A percentile compares a stretch with the other conserved stretches of the same genome.
These are phyloP conservation scores for Crucibulum laeve DNA, from an alignment of 768 basidiomycete genomes.

Conservation along the genomic window DNA sequence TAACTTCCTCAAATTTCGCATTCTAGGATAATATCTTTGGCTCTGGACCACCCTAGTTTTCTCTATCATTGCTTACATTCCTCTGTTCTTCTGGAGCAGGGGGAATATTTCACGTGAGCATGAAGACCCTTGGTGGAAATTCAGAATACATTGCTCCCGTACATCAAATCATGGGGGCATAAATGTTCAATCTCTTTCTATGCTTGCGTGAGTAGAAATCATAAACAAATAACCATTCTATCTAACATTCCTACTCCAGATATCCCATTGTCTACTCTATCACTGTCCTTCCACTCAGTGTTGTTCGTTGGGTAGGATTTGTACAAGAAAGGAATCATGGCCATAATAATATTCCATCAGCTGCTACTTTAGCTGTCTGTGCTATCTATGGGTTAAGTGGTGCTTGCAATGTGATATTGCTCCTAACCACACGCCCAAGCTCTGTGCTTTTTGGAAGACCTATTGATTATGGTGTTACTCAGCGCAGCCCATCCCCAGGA, in stretches of 20 bases:
- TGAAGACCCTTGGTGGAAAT: slow-evolving; percentile 27
- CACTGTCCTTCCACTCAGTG: slow-evolving; percentile 31
- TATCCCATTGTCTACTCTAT: slow-evolving; percentile 36
- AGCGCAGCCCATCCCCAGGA: too few species aligned
- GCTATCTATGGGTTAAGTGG: slow-evolving; percentile 34
- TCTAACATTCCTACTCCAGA: slow-evolving; percentile 14
- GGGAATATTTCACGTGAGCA: slow-evolving; percentile 19
- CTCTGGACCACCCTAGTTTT: slow-evolving; percentile 18
- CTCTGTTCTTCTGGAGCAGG: slow-evolving; percentile 16
- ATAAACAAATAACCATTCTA: not conserved
- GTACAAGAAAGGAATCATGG: slow-evolving; percentile 9
- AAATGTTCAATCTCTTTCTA: slow-evolving; percentile 16
- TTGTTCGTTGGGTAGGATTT: slow-evolving; percentile 35
- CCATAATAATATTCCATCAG: slow-evolving; percentile 13
- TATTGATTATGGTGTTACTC: too few species aligned
- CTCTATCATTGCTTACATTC: slow-evolving; percentile 20
- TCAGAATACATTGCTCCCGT: slow-evolving; percentile 14
- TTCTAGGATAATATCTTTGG: slow-evolving; percentile 23
- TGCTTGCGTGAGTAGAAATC: slow-evolving; percentile 22
- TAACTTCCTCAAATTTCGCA: slow-evolving; percentile 6
- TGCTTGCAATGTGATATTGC: slow-evolving; percentile 32
- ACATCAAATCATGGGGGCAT: slow-evolving; percentile 7
- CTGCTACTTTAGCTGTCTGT: slow-evolving; percentile 26
- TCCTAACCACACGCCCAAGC: slow-evolving; percentile 28
- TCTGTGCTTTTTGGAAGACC: slow-evolving; percentile 27